Evolutionary conservation across 73 alveolate genomes (phyloP), one percentile per base, ranked within the genome.

Genomic region (Uronychia setigera): DNA sequence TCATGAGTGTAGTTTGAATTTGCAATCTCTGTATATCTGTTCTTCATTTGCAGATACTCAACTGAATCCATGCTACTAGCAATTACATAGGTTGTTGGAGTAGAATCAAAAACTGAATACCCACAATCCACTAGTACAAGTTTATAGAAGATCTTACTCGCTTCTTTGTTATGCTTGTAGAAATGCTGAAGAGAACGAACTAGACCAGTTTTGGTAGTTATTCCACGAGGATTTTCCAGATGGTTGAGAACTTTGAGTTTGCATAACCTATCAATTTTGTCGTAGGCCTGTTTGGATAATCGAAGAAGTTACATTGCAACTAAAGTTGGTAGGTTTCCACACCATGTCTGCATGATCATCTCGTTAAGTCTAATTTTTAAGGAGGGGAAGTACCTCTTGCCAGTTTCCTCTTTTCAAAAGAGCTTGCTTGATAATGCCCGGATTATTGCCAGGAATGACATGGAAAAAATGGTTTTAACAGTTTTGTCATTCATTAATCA

Each of bases 31-130:
- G 25, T 92, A 35, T 57, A 85, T 33, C 94, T 33, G 19, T 81
- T 27, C 57, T 77, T 79, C 59, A 83, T 83, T 31, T 80, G 60
- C 28, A 83, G 74, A 31, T 78, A 88, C 33, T 88, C 94, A 46
- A 75, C 60, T 29, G 84, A 79, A 26, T 92, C 94, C 31, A 83
- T 30, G 26, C 59, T 34, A 46, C 92, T 76, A n/a, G 94, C 32
- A 14, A 92, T 31, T 19, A 92, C 84, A 75, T 79, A 92, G 0
- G 94, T 82, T 0, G 97, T 92, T 19, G 97, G 94, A 77, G 94
- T 88, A 0, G 91, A 32, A 59, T 92, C 97, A 80, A 92, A 92
- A 32, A 92, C 92, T 0, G 5, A 77, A 31, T 33, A 80, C 80
- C 58, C 88, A 75, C 11, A 31, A 33, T 80, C 59, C 84, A 1